phyloP scores from a whole-genome alignment of 495 filamentous ascomycete species.

The Talaromyces proteolyticus region DNA sequence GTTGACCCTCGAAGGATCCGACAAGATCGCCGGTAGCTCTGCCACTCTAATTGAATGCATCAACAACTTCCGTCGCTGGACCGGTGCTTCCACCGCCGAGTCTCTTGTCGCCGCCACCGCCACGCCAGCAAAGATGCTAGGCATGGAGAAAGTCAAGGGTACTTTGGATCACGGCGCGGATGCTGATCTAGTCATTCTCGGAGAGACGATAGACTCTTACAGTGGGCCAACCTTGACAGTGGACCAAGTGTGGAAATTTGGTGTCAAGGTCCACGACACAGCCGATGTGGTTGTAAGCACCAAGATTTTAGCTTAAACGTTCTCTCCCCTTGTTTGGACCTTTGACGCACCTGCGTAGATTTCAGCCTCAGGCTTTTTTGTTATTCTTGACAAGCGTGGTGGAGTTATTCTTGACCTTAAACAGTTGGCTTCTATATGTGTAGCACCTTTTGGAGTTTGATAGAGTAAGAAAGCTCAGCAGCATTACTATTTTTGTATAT shows the following conservation, averaged over 20 bases:
- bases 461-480: not conserved
- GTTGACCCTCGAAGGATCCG: constrained; percentile 61
- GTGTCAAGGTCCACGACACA: constrained; percentile 42
- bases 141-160: constrained; percentile 61
- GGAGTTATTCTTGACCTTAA: not conserved
- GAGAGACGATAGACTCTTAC: constrained; percentile 41
- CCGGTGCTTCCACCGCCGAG: constrained; percentile 54
- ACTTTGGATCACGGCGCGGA: constrained; percentile 62
- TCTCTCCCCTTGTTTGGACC: not conserved
- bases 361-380: not conserved
- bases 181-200: constrained; percentile 72
- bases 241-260: constrained; percentile 76
- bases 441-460: not conserved
- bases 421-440: not conserved
- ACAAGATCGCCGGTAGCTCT: constrained; percentile 67
- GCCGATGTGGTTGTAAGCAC: constrained; percentile 1
- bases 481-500: not conserved
- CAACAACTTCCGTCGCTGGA: constrained; percentile 72
- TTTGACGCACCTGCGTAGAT: not conserved
- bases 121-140: constrained; percentile 69
- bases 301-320: not conserved
- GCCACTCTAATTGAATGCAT: constrained; percentile 74
- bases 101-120: constrained; percentile 65
- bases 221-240: constrained; percentile 46
- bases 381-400: not conserved